Evolutionary conservation across 2,329 filamentous ascomycete species (phyloP).

Genomic region (Talaromyces atroroseus): DNA sequence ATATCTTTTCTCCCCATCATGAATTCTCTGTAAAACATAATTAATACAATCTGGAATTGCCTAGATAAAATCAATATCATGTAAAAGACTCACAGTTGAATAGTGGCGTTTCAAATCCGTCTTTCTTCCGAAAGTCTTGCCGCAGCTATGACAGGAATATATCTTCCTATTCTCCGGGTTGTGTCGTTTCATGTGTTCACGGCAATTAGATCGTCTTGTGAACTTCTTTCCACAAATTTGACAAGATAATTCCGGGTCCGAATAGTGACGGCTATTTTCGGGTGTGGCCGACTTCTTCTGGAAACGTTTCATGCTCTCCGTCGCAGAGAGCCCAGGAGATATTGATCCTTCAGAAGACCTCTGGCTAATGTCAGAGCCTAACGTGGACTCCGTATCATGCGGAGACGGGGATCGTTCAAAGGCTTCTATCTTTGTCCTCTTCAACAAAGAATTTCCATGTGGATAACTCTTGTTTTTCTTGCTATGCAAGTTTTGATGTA

Average conservation of each 20-base stretch:
- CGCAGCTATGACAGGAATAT: slow-evolving; percentile 65
- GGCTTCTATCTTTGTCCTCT: not conserved
- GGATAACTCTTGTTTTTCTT: not conserved
- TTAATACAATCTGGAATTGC: slow-evolving; percentile 32
- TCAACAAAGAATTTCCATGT: not conserved
- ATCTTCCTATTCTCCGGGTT: slow-evolving; percentile 67
- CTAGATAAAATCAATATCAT: slow-evolving; percentile 12
- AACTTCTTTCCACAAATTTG: slow-evolving; percentile 72
- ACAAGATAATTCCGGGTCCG: slow-evolving; percentile 60
- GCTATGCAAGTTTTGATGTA: slow-evolving; percentile 1
- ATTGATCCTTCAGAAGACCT: slow-evolving; percentile 3
- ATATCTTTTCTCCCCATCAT: slow-evolving; percentile 12
- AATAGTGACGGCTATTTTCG: not conserved
- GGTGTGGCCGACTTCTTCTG: slow-evolving; percentile 11
- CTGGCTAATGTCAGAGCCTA: slow-evolving; percentile 4
- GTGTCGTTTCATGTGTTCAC: slow-evolving; percentile 79
- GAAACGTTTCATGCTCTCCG: slow-evolving; percentile 11
- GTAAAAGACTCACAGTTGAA: slow-evolving; percentile 43
- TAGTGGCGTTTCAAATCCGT: slow-evolving; percentile 64
- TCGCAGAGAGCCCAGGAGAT: slow-evolving; percentile 4
- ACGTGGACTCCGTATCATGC: slow-evolving; percentile 6
- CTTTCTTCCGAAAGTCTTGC: slow-evolving; percentile 72
- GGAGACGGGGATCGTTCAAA: slow-evolving; percentile 6
- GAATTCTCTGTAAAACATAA: slow-evolving; percentile 5
- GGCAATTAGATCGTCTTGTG: slow-evolving; percentile 79